phyloP scores from a whole-genome alignment of 305 asterid genomes.

The Fraxinus xanthoxyloides region DNA sequence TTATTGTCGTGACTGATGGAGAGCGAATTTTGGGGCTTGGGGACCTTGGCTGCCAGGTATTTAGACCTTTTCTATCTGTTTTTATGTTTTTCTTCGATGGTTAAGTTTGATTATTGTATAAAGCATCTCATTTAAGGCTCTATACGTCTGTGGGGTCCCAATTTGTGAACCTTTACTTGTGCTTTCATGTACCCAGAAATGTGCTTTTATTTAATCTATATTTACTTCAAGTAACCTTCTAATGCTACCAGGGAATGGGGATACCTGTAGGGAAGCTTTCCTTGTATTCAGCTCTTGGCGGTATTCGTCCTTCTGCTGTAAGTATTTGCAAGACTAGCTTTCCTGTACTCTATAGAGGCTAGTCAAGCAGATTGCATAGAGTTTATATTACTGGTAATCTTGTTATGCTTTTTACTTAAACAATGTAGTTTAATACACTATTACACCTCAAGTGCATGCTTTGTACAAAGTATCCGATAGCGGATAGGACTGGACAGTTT shows the following conservation, averaged over 20 bases:
- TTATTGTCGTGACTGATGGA: conserved; percentile 56
- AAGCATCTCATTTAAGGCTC: not conserved
- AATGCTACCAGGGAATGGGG: conserved; percentile 86
- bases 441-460: not conserved
- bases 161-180: not conserved
- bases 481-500: not conserved
- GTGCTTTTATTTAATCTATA: not conserved
- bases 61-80: not conserved
- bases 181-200: not conserved
- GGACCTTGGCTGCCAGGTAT: conserved; percentile 60
- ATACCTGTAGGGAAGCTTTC: conserved; percentile 96
- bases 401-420: conserved; percentile 21
- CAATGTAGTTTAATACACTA: not conserved
- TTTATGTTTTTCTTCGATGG: not conserved
- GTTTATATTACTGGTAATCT: not conserved
- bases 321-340: conserved; percentile 34
- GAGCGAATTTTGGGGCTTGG: conserved; percentile 63
- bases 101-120: not conserved
- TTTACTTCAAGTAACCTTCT: conserved; percentile 3
- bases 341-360: conserved; percentile 1
- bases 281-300: conserved; percentile 94
- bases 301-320: conserved; percentile 95
- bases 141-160: not conserved
- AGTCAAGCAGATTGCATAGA: not conserved
- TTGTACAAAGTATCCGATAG: not conserved